Conservation (phyloP, 2,329 filamentous ascomycete genomes). For the Paracamarosporium sp. region DNA sequence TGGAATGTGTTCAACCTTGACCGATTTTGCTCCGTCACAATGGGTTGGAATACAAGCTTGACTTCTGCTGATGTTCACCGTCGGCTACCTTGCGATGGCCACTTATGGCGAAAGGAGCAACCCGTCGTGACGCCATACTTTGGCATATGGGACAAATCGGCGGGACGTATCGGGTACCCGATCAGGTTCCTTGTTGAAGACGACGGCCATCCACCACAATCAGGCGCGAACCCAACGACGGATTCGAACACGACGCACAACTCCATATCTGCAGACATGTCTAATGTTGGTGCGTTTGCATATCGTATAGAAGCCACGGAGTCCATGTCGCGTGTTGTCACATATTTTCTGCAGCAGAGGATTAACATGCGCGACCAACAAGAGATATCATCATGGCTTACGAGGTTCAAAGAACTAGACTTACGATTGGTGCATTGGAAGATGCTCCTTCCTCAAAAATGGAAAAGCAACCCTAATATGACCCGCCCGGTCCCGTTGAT, state of each 20-base stretch:
- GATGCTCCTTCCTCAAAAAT: conserved; percentile 27
- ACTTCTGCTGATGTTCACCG: conserved; percentile 26
- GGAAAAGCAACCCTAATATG: conserved; percentile 29
- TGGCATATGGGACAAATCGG: conserved; percentile 30
- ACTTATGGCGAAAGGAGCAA: conserved; percentile 25
- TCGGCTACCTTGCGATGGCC: conserved; percentile 25
- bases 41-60: conserved; percentile 26
- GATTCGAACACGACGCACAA: neutral
- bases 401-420: conserved; percentile 29
- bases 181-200: conserved; percentile 15
- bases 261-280: conserved; percentile 20
- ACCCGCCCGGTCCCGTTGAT: conserved; percentile 20
- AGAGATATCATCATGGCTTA: conserved; percentile 25
- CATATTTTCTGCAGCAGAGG: conserved; percentile 28
- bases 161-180: conserved; percentile 22
- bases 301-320: conserved; percentile 29
- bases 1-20: conserved; percentile 29
- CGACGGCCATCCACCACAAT: neutral
- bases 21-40: conserved; percentile 23
- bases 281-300: conserved; percentile 24
- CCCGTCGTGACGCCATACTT: conserved; percentile 24
- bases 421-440: conserved; percentile 28
- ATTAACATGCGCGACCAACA: conserved; percentile 18
- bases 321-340: conserved; percentile 26
- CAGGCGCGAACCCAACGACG: conserved; percentile 1